These are phyloP conservation scores for Dianthus caryophyllus DNA, from an alignment of 148 eudicot genomes.

Conservation along the genomic window DNA sequence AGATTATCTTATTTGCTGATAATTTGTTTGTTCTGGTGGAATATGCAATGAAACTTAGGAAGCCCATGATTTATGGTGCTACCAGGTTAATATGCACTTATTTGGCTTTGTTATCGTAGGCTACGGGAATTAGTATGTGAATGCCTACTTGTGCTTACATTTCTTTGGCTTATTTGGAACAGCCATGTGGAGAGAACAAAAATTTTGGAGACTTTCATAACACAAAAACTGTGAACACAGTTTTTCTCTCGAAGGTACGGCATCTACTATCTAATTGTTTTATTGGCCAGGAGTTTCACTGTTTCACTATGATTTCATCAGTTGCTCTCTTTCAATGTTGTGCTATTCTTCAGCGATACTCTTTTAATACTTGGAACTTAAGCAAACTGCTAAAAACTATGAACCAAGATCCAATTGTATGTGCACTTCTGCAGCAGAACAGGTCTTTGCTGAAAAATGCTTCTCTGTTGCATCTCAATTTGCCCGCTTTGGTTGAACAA, in stretches of 20 bases:
- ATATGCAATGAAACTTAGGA: conserved; percentile 83
- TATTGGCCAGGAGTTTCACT: too few relatives aligned
- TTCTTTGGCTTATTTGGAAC: conserved; percentile 23
- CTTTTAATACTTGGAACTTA: not conserved
- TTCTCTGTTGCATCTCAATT: not conserved
- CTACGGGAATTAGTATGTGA: not conserved
- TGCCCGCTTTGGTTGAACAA: conserved; percentile 7
- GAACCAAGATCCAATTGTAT: not conserved
- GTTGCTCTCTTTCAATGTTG: not conserved
- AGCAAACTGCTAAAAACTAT: not conserved
- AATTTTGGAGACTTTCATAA: conserved; percentile 92
- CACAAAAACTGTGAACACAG: conserved; percentile 55
- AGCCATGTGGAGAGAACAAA: conserved; percentile 97
- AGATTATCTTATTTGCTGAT: conserved; percentile 95
- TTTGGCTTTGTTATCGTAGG: not conserved
- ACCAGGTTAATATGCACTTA: conserved; percentile 55
- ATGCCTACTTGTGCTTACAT: conserved; percentile 8
- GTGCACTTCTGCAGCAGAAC: not conserved
- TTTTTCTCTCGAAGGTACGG: conserved; percentile 72
- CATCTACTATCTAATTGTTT: not conserved
- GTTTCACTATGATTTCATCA: conserved; percentile 4
- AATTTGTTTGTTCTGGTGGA: conserved; percentile 94
- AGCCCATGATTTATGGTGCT: conserved; percentile 99
- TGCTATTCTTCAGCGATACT: not conserved
- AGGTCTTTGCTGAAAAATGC: not conserved